Evolutionary conservation across 306 rosid species (phyloP).

Genomic region (Crataegus laevigata): DNA sequence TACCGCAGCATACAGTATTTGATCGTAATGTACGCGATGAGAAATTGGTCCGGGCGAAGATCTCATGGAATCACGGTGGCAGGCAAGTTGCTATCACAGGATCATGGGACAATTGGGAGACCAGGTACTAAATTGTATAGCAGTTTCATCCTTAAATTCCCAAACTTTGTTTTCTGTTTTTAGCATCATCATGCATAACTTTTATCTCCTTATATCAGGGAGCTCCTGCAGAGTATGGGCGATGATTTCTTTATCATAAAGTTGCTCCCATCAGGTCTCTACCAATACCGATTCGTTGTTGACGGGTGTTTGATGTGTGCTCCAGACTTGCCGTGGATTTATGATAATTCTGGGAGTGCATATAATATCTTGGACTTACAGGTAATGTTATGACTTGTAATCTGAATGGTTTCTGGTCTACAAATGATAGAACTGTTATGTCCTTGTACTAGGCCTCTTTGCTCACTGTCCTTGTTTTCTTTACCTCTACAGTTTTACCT

Average conservation of each 20-base stretch:
- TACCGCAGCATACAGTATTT: slow-evolving; percentile 24
- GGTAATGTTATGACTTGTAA: slow-evolving; percentile 33
- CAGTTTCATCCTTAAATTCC: not conserved
- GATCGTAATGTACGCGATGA: slow-evolving; percentile 26
- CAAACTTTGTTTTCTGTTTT: slow-evolving; percentile 2
- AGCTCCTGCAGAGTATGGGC: slow-evolving; percentile 41
- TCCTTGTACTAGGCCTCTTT: not conserved
- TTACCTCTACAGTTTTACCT: not conserved
- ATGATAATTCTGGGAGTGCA: slow-evolving; percentile 39
- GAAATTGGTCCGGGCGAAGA: slow-evolving; percentile 33
- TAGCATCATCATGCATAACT: slow-evolving; percentile 5
- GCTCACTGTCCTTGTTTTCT: not conserved
- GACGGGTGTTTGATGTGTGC: slow-evolving; percentile 67
- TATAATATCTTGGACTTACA: slow-evolving; percentile 76
- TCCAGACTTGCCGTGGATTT: slow-evolving; percentile 58
- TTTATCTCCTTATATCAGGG: slow-evolving; percentile 43
- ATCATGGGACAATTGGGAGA: slow-evolving; percentile 88
- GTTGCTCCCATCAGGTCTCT: slow-evolving; percentile 56
- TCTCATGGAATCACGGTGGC: slow-evolving; percentile 73
- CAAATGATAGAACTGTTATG: not conserved
- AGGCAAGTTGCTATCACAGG: slow-evolving; percentile 54
- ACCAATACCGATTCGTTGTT: slow-evolving; percentile 65
- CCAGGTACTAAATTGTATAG: slow-evolving; percentile 31
- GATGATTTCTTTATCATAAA: slow-evolving; percentile 34
- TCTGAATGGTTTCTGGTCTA: not conserved